phyloP scores from a whole-genome alignment of 768 basidiomycete genomes.

The Boletus pseudopeckii region DNA sequence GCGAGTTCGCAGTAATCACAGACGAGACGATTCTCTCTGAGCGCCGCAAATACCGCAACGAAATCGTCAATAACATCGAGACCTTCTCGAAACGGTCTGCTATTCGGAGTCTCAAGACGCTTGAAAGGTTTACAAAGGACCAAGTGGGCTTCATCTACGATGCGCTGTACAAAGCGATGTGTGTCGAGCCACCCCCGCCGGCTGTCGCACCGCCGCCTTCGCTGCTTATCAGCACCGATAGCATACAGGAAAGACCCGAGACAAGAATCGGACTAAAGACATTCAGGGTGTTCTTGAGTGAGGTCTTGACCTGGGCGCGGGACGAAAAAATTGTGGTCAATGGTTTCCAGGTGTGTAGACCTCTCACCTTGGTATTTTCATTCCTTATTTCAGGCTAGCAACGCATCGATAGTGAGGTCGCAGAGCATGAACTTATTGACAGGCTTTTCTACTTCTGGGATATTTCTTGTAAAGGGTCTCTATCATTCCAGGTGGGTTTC shows the following conservation, averaged over 20 bases:
- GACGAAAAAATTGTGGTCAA: conserved; percentile 91
- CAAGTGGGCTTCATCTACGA: conserved; percentile 90
- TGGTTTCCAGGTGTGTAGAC: conserved; percentile 70
- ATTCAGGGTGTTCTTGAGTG: conserved; percentile 86
- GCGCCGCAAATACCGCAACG: conserved; percentile 78
- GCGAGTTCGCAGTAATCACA: conserved; percentile 94
- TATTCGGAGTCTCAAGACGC: conserved; percentile 76
- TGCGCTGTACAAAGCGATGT: conserved; percentile 82
- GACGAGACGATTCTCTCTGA: conserved; percentile 91
- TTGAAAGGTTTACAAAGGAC: conserved; percentile 83
- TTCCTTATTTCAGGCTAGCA: conserved; percentile 44
- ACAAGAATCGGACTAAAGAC: conserved; percentile 83
- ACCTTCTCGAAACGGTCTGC: conserved; percentile 90
- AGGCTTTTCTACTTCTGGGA: conserved; percentile 97
- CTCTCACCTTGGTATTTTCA: neutral
- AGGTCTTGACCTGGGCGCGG: conserved; percentile 93
- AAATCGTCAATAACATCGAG: conserved; percentile 92
- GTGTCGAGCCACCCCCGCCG: conserved; percentile 66
- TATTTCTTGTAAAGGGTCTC: conserved; percentile 67
- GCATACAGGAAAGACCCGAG: conserved; percentile 74
- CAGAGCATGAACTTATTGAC: conserved; percentile 95
- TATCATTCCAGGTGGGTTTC: conserved; percentile 77
- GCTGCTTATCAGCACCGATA: conserved; percentile 55
- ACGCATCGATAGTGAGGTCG: conserved; percentile 84
- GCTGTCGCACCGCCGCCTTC: conserved; percentile 44